phyloP scores from a whole-genome alignment of 2,329 filamentous ascomycete genomes.

The Botrytis galanthina region DNA sequence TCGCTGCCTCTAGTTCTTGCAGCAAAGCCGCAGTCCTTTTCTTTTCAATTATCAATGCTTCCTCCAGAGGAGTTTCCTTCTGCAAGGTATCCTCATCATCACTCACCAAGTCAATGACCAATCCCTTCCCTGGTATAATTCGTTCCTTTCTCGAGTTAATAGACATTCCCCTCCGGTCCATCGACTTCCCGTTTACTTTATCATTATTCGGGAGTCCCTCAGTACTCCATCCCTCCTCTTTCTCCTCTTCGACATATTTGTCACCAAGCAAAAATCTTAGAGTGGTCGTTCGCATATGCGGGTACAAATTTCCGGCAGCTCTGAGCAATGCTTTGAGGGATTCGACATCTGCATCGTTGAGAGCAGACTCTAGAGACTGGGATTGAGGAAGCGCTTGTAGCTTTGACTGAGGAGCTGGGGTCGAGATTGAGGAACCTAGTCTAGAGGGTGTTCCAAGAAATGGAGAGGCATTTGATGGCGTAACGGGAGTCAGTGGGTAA shows the following conservation, averaged over 20 bases:
- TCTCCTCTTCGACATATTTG: constrained; percentile 7
- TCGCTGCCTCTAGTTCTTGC: background rate
- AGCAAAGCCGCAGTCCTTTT: background rate
- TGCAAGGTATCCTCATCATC: background rate
- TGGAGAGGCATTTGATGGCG: background rate
- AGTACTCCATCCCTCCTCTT: background rate
- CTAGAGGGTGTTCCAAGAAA: background rate
- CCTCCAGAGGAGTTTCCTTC: background rate
- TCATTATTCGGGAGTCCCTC: background rate
- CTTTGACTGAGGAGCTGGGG: background rate
- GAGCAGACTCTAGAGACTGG: background rate
- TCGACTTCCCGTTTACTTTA: background rate
- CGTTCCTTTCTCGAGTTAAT: background rate
- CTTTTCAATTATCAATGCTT: background rate
- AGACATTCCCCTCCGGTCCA: background rate
- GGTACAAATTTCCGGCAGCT: background rate
- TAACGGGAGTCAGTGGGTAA: background rate
- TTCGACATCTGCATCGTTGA: background rate
- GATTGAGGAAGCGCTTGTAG: background rate
- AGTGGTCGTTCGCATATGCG: background rate
- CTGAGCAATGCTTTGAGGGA: background rate
- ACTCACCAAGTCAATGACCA: constrained; percentile 12
- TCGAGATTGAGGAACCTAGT: background rate
- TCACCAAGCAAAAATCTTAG: background rate
- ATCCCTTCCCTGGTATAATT: background rate